Evolutionary conservation across 306 rosid genomes (phyloP).

Genomic region (Neltuma alba): DNA sequence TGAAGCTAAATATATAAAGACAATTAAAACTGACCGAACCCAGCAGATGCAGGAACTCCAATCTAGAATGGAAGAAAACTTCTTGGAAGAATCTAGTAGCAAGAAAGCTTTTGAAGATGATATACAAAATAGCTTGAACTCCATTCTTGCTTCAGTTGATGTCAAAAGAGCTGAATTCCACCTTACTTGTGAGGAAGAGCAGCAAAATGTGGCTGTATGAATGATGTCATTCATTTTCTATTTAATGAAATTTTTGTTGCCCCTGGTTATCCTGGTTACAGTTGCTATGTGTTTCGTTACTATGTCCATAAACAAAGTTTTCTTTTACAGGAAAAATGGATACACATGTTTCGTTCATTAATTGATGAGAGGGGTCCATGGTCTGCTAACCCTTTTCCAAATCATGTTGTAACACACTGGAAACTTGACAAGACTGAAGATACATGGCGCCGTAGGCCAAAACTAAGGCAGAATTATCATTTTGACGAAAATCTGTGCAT

Average conservation of each 20-base stretch:
- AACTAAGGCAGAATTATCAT: conserved; percentile 85
- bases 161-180: conserved; percentile 85
- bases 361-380: conserved; percentile 99
- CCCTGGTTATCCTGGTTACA: conserved; percentile 19
- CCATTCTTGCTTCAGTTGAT: conserved; percentile 75
- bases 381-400: conserved; percentile 90
- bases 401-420: conserved; percentile 73
- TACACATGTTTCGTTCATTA: conserved; percentile 91
- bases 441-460: conserved; percentile 84
- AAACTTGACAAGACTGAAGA: conserved; percentile 97
- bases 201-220: conserved; percentile 89
- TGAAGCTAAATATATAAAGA: conserved; percentile 74
- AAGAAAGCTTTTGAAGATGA: conserved; percentile 82
- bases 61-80: conserved; percentile 70
- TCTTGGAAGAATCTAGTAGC: conserved; percentile 58
- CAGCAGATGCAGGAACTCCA: conserved; percentile 78
- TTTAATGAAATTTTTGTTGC: not conserved
- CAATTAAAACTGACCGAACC: conserved; percentile 65
- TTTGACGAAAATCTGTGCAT: conserved; percentile 87
- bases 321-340: conserved; percentile 88
- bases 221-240: conserved; percentile 27
- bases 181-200: conserved; percentile 84
- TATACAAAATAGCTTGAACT: conserved; percentile 63
- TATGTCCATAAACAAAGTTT: conserved; percentile 34
- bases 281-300: conserved; percentile 22